These are phyloP conservation scores for Manihot esculenta DNA, from an alignment of 441 rosid species.

Conservation along the genomic window DNA sequence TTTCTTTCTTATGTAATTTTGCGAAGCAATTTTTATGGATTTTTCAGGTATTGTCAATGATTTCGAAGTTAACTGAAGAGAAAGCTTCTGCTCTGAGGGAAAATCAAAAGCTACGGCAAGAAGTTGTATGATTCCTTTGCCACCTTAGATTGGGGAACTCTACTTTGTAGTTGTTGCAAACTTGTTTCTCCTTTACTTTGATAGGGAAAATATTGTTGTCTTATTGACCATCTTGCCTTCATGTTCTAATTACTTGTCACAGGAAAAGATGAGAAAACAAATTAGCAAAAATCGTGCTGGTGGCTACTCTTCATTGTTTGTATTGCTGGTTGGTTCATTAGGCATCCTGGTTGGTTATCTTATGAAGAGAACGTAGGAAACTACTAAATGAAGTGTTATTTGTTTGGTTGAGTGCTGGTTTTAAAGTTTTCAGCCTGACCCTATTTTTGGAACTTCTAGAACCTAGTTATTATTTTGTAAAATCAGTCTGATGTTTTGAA, in stretches of 20 bases:
- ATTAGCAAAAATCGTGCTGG: slow-evolving; percentile 35
- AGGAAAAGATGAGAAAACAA: slow-evolving; percentile 43
- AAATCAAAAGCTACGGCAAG: slow-evolving; percentile 55
- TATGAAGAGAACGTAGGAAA: slow-evolving; percentile 34
- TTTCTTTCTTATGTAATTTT: background rate
- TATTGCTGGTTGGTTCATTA: slow-evolving; percentile 47
- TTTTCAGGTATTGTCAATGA: slow-evolving; percentile 46
- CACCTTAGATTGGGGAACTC: background rate
- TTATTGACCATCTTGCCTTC: background rate
- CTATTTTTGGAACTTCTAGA: background rate
- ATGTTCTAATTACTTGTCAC: slow-evolving; percentile 10
- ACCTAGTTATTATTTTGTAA: slow-evolving; percentile 16
- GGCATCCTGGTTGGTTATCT: slow-evolving; percentile 51
- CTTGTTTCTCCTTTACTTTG: background rate
- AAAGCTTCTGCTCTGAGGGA: slow-evolving; percentile 56
- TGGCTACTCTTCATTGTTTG: slow-evolving; percentile 39
- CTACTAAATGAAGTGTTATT: slow-evolving; percentile 6
- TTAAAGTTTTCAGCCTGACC: background rate
- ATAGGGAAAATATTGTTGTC: background rate
- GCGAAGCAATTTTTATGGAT: background rate
- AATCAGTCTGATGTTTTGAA: slow-evolving; percentile 9
- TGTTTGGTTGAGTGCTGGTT: slow-evolving; percentile 4
- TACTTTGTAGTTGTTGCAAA: background rate
- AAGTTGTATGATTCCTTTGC: slow-evolving; percentile 53
- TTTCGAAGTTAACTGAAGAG: slow-evolving; percentile 82